Percentiles rank a stretch among this genome's conserved stretches.
Evolutionary conservation across 257 asterid genomes (phyloP).

Genomic region (Nicotiana benthamiana): DNA sequence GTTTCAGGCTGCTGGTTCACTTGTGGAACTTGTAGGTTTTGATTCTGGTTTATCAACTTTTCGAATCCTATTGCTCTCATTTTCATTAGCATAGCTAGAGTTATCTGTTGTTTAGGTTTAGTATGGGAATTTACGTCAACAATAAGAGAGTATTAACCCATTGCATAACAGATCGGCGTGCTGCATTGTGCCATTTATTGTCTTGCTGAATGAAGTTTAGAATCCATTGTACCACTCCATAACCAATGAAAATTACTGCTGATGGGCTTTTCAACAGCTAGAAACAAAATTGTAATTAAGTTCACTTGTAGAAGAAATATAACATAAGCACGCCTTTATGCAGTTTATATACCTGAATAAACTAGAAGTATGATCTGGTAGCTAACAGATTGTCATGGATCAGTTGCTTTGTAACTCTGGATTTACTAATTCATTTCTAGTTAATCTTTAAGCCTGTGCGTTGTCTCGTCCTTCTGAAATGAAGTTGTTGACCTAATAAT

Average conservation of each 20-base stretch:
- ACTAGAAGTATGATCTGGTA: neutral
- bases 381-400: neutral
- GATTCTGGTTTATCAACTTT: neutral
- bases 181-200: neutral
- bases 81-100: neutral
- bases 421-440: neutral
- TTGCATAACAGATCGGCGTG: neutral
- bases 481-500: neutral
- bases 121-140: neutral
- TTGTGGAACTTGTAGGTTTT: constrained; percentile 72
- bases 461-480: neutral
- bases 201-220: neutral
- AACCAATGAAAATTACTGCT: neutral
- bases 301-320: neutral
- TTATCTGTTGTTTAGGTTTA: neutral
- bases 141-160: neutral
- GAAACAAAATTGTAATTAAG: neutral
- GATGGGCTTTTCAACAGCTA: neutral
- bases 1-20: constrained; percentile 73
- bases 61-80: neutral
- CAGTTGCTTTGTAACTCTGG: neutral
- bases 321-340: neutral
- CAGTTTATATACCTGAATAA: neutral
- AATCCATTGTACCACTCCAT: neutral
- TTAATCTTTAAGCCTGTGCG: neutral